These are phyloP conservation scores for Salmacisia buchloeana DNA, from an alignment of 1,284 basidiomycete genomes.

Conservation along the genomic window DNA sequence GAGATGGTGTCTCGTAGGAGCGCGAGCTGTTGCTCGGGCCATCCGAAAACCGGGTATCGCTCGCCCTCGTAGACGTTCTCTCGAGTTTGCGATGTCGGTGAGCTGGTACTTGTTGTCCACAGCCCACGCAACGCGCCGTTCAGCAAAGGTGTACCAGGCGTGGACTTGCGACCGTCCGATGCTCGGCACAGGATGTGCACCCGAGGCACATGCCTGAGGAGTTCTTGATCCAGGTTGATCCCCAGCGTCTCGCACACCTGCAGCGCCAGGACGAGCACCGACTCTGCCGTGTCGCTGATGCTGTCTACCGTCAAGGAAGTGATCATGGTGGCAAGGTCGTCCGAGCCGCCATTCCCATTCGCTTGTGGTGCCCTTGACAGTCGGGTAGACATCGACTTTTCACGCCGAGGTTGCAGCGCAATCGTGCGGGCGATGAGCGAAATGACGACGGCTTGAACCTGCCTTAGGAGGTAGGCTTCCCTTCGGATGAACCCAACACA, in stretches of 20 bases:
- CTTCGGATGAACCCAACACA: constrained; percentile 40
- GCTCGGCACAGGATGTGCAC: constrained; percentile 38
- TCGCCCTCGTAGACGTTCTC: neutral
- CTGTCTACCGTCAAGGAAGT: constrained; percentile 22
- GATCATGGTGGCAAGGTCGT: constrained; percentile 25
- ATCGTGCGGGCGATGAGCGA: constrained; percentile 22
- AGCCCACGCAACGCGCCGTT: neutral
- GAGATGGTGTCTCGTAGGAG: constrained; percentile 83
- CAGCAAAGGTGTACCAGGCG: neutral
- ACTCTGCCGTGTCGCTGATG: constrained; percentile 25
- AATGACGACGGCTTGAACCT: constrained; percentile 34
- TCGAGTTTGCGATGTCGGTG: neutral
- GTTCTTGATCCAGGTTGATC: constrained; percentile 38
- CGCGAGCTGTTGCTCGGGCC: constrained; percentile 87
- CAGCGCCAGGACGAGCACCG: constrained; percentile 41
- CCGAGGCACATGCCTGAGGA: constrained; percentile 27
- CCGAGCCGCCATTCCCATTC: neutral
- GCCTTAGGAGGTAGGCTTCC: constrained; percentile 38
- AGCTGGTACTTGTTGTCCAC: neutral
- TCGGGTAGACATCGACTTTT: neutral
- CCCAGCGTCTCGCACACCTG: constrained; percentile 47
- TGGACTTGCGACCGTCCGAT: constrained; percentile 3
- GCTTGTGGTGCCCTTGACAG: neutral
- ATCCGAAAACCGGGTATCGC: constrained; percentile 61
- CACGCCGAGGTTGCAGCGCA: neutral